These are phyloP conservation scores for Diaporthe ampelina DNA, from an alignment of 2,329 filamentous ascomycete genomes.

Conservation along the genomic window DNA sequence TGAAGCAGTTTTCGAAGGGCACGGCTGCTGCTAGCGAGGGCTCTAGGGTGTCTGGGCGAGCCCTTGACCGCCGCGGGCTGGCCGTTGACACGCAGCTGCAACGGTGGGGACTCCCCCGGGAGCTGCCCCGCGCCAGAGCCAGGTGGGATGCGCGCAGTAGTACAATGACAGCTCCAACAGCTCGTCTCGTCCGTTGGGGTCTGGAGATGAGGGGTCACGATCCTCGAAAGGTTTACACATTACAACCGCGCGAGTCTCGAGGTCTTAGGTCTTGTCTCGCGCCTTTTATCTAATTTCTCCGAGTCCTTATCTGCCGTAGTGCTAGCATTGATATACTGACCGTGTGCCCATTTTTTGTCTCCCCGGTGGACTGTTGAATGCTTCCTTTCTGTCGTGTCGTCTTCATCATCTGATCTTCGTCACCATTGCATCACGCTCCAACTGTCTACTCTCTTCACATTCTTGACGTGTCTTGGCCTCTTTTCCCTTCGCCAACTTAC, in stretches of 20 bases:
- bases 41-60: not conserved
- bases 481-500: not conserved
- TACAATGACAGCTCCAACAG: not conserved
- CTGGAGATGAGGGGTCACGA: constrained; percentile 23
- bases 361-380: not conserved
- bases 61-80: constrained; percentile 7
- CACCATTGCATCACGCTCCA: constrained; percentile 34
- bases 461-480: not conserved
- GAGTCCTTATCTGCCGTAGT: not conserved
- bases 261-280: not conserved
- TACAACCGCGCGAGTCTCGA: constrained; percentile 24
- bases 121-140: constrained; percentile 7
- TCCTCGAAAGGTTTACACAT: constrained; percentile 17
- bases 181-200: not conserved
- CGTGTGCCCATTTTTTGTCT: not conserved
- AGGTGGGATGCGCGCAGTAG: not conserved
- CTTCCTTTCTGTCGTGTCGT: constrained; percentile 8
- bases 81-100: not conserved
- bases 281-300: constrained; percentile 17
- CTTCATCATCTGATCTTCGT: not conserved
- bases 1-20: constrained; percentile 9
- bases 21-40: constrained; percentile 9
- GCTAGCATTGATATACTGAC: not conserved
- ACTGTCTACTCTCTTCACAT: not conserved
- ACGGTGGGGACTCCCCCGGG: not conserved